A percentile compares a stretch with the other conserved stretches of the same genome.
Conservation (phyloP, 345 rosid species). For the Combretum micranthum region DNA sequence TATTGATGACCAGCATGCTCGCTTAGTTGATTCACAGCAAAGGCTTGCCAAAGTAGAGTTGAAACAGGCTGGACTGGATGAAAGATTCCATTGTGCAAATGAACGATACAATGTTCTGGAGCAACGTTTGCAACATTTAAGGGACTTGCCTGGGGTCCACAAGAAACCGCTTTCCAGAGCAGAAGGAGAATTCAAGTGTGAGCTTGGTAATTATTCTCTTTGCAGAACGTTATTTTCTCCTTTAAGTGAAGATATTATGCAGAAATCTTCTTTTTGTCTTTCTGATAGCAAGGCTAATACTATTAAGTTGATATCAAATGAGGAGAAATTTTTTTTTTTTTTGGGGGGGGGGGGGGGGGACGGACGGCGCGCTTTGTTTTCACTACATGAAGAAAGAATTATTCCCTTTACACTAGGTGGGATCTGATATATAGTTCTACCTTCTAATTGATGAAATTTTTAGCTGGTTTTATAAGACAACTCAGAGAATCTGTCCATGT, state of each 20-base stretch:
- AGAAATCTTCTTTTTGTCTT: not conserved
- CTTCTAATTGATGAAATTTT: no score
- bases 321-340: no score
- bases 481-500: no score
- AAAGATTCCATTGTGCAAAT: conserved; percentile 42
- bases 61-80: conserved; percentile 51
- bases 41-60: conserved; percentile 60
- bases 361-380: no score
- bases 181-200: conserved; percentile 72
- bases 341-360: no score
- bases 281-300: not conserved
- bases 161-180: conserved; percentile 87
- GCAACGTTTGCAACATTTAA: conserved; percentile 49
- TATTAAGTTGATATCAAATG: not conserved
- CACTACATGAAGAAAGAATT: no score
- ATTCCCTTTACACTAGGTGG: no score
- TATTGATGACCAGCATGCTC: conserved; percentile 62
- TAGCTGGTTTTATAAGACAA: no score
- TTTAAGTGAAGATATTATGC: not conserved
- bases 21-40: conserved; percentile 49
- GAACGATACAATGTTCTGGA: conserved; percentile 48
- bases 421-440: no score
- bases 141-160: conserved; percentile 65
- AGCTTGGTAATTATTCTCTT: conserved; percentile 51
- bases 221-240: not conserved